These are phyloP conservation scores for Eucalyptus erythrocorys DNA, from an alignment of 345 rosid species.

Conservation along the genomic window DNA sequence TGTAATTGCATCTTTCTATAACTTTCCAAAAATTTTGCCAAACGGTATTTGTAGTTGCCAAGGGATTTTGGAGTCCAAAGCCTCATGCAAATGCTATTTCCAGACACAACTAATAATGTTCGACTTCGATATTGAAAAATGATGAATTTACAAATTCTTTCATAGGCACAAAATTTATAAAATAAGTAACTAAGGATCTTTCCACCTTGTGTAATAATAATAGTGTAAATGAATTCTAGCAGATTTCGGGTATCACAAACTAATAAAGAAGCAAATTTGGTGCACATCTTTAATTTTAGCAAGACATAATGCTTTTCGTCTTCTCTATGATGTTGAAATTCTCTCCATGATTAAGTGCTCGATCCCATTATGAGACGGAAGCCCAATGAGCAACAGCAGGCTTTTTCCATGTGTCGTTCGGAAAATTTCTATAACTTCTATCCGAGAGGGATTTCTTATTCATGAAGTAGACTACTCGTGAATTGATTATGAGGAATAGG, in stretches of 20 bases:
- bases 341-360: neutral
- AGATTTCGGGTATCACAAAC: neutral
- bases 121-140: neutral
- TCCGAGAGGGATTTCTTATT: neutral
- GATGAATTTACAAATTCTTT: neutral
- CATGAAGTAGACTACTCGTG: neutral
- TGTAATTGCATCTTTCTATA: too few relatives aligned
- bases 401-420: neutral
- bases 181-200: neutral
- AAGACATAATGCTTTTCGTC: neutral
- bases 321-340: neutral
- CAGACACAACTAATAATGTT: neutral
- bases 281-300: neutral
- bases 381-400: neutral
- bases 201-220: neutral
- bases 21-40: too few relatives aligned
- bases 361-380: neutral
- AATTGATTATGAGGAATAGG: neutral
- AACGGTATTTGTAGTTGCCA: neutral
- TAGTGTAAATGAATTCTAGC: neutral
- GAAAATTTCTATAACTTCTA: neutral
- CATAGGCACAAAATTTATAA: neutral
- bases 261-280: neutral
- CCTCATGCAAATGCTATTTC: neutral
- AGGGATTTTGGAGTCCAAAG: neutral